Percentiles rank a stretch among this genome's conserved stretches.
phyloP scores from a whole-genome alignment of 176 grass and related monocot genomes.

The Secale cereale region DNA sequence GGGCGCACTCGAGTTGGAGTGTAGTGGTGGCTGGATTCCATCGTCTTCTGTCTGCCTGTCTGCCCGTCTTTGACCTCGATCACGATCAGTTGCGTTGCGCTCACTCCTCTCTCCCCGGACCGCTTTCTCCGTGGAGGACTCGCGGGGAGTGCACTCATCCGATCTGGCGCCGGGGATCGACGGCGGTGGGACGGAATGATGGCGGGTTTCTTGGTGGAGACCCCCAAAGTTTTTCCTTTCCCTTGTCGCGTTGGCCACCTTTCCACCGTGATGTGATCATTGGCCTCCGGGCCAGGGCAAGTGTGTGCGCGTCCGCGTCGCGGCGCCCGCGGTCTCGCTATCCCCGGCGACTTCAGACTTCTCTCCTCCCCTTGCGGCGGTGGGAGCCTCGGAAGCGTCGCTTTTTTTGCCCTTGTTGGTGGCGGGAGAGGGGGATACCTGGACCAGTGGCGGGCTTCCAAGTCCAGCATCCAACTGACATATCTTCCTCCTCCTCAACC shows the following conservation, averaged over 20 bases:
- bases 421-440: background rate
- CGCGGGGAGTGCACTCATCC: constrained; percentile 39
- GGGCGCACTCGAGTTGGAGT: constrained; percentile 28
- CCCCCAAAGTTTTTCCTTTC: background rate
- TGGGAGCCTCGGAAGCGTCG: constrained; percentile 19
- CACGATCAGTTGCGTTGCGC: constrained; percentile 28
- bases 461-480: constrained; percentile 30
- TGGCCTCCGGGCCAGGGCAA: background rate
- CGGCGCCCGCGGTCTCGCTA: constrained; percentile 12
- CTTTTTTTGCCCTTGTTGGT: constrained; percentile 3
- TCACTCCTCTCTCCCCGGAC: constrained; percentile 26
- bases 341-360: constrained; percentile 18
- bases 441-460: constrained; percentile 38
- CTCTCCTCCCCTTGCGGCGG: background rate
- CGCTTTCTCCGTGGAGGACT: constrained; percentile 37
- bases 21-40: constrained; percentile 34
- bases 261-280: constrained; percentile 33
- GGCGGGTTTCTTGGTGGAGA: constrained; percentile 43
- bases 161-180: background rate
- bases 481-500: constrained; percentile 3
- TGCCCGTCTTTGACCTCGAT: constrained; percentile 16
- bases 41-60: background rate
- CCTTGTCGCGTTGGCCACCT: constrained; percentile 11
- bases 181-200: constrained; percentile 28
- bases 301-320: constrained; percentile 8